A percentile compares a stretch with the other conserved stretches of the same genome.
Evolutionary conservation across 192 early-diverging fungal species (phyloP).

Genomic region (Umbelopsis sp.): DNA sequence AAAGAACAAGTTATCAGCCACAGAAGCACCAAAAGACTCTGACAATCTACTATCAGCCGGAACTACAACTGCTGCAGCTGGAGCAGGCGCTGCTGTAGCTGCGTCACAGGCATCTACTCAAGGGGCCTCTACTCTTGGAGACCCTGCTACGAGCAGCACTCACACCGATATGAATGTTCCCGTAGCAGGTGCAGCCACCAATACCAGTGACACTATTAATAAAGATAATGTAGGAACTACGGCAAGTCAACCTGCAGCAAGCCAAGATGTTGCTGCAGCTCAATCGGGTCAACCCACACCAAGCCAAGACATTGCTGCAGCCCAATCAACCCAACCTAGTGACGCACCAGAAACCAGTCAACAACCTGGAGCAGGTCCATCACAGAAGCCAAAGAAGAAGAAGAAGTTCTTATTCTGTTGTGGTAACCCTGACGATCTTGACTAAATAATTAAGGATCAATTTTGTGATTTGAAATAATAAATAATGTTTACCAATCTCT

Average conservation of each 20-base stretch:
- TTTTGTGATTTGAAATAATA: neutral
- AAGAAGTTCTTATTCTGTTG: conserved; percentile 17
- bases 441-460: neutral
- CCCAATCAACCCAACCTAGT: neutral
- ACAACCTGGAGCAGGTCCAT: neutral
- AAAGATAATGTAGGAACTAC: too few relatives aligned
- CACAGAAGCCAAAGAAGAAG: conserved; percentile 8
- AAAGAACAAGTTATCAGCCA: conserved; percentile 19
- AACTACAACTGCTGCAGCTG: neutral
- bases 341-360: neutral
- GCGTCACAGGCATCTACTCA: neutral
- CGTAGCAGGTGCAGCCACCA: neutral
- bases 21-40: too few relatives aligned
- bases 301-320: neutral
- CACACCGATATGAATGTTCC: conserved; percentile 12
- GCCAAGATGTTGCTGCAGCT: too few relatives aligned
- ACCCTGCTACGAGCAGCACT: neutral
- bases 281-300: too few relatives aligned
- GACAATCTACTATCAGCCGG: neutral
- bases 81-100: conserved; percentile 1
- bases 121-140: neutral
- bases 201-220: neutral
- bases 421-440: conserved; percentile 3
- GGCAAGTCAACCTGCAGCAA: too few relatives aligned
- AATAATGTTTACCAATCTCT: neutral